Evolutionary conservation across 1,139 yeast genomes (phyloP).

Genomic region (Saccharomyces pastorianus): DNA sequence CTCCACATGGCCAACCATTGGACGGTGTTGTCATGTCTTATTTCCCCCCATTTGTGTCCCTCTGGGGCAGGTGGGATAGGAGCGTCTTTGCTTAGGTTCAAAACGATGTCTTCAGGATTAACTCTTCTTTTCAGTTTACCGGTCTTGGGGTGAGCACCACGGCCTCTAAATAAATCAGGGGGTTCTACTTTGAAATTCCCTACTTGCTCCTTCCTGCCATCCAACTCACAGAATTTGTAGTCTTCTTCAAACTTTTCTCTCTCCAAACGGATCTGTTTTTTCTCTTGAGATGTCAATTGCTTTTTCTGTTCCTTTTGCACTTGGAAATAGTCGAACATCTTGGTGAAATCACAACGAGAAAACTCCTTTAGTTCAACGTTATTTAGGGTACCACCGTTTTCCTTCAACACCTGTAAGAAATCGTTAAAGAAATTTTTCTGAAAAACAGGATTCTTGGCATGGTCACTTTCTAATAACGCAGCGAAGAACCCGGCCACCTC

Average conservation of each 20-base stretch:
- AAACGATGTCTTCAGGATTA: constrained; percentile 80
- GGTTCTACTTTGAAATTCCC: constrained; percentile 95
- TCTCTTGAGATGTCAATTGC: constrained; percentile 57
- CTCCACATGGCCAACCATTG: constrained; percentile 98
- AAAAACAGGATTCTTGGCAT: constrained; percentile 78
- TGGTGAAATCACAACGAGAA: constrained; percentile 66
- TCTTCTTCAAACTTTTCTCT: constrained; percentile 73
- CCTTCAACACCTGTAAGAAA: constrained; percentile 59
- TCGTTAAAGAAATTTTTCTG: constrained; percentile 82
- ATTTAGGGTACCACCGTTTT: constrained; percentile 51
- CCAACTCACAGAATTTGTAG: constrained; percentile 67
- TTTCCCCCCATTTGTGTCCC: constrained; percentile 88
- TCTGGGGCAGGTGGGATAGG: constrained; percentile 74
- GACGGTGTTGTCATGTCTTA: constrained; percentile 81
- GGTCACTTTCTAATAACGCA: constrained; percentile 82
- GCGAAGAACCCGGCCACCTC: constrained; percentile 95
- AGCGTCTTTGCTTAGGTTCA: constrained; percentile 69
- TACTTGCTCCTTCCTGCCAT: constrained; percentile 85
- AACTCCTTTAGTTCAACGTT: constrained; percentile 49
- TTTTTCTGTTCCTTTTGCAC: constrained; percentile 65
- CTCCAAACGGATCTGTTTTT: constrained; percentile 62
- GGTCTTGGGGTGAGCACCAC: constrained; percentile 95
- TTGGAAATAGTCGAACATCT: constrained; percentile 69
- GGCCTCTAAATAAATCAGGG: constrained; percentile 90
- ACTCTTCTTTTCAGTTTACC: constrained; percentile 83